Evolutionary conservation across 2,329 filamentous ascomycete species (phyloP), one percentile per base, ranked within the genome.

Genomic region (Paecilomyces formosus): DNA sequence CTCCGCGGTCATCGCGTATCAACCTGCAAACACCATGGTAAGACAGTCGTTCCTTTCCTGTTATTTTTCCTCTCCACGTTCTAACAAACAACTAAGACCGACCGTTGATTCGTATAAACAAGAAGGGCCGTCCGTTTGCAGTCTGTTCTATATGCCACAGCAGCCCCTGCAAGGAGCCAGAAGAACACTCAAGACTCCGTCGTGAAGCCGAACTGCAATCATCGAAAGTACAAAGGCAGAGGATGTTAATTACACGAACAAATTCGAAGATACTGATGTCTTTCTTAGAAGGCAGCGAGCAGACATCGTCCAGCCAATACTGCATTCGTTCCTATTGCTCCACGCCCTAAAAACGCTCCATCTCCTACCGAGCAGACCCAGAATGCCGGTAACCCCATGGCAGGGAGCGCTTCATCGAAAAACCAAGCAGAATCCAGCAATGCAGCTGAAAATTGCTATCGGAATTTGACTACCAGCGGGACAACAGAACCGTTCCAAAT

Each of bases 51-150:
- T 11, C 45, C 21, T n/a, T n/a, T 50, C 2, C 18, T 52, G 6
- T 52, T 24, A 22, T 13, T 52, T 24, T 52, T 9, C 21, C 5
- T 52, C 50, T 1, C 2, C 21, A 5, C 22, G 8, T 28, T 1
- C 50, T 52, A 11, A 52, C 21, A 18, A 52, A 24, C n/a, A 8
- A 3, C 8, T 57, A 68, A 96, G 92, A 96, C 77, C 90, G 92
- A 68, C 90, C 90, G 63, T 83, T 97, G 63, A 88, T 91, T 70
- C 91, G 95, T 74, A 96, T 97, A 79, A 94, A 95, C 77, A 95
- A 96, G 74, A 97, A 97, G 79, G 93, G 93, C 68, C 89, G 93
- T 63, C 93, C 93, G 55, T 92, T 97, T 65, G 95, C 93, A 65
- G 92, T 97, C 84, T 97, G 93, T 77, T 86, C 90, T 65, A 91